phyloP scores from a whole-genome alignment of 306 rosid genomes.

The Luffa acutangula region DNA sequence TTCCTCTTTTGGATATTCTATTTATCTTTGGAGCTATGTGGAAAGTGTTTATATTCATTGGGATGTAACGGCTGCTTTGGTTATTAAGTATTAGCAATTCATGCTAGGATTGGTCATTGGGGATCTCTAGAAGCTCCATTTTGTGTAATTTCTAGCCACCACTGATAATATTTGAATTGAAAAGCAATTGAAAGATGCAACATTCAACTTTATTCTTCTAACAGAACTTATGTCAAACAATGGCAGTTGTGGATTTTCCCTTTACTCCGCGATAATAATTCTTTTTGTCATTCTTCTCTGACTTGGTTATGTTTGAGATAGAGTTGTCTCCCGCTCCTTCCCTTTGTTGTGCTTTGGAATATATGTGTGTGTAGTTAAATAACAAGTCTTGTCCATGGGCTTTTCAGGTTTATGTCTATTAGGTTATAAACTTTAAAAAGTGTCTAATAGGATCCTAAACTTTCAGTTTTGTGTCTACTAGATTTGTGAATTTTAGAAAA shows the following conservation, averaged over 20 bases:
- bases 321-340: neutral
- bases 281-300: neutral
- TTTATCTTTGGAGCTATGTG: neutral
- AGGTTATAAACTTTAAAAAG: neutral
- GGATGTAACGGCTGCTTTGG: neutral
- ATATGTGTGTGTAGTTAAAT: neutral
- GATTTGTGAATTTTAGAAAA: too few species aligned
- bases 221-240: neutral
- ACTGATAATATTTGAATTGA: neutral
- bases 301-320: neutral
- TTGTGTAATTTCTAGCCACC: neutral
- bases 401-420: neutral
- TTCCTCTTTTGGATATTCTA: neutral
- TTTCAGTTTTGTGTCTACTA: neutral
- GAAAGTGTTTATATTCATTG: neutral
- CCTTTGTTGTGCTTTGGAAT: neutral
- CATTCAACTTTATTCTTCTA: neutral
- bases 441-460: neutral
- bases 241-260: neutral
- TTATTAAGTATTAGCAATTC: neutral
- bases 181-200: neutral
- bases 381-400: neutral
- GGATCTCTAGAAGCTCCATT: neutral
- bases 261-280: neutral
- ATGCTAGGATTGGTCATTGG: neutral